Evolutionary conservation across 805 yeast genomes (phyloP), one percentile per base, ranked within the genome.

Genomic region (Candida berthetii): DNA sequence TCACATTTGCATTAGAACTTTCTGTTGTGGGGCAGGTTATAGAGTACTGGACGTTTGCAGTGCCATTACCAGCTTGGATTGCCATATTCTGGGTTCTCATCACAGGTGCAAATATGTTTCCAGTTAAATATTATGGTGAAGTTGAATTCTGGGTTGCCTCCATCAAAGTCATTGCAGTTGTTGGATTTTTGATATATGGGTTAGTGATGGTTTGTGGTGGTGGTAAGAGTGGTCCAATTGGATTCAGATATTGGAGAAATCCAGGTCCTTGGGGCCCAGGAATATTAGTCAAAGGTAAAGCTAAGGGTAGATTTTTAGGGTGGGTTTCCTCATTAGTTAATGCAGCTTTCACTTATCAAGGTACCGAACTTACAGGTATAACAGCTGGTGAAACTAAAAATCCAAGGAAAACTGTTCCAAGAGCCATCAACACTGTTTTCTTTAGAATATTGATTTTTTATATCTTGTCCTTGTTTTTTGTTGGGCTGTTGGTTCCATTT

Each of bases 271-370:
- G 84, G 79, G 85, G 86, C 37, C 78, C 76, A 37, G 87, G 86
- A 39, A 71, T 73, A 31, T 60, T 74, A 29, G 77, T 78, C 11
- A 46, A 55, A 14, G 66, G 76, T 54, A 52, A 51, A 8, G 65
- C 68, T 46, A 77, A 82, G 37, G 85, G 70, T 39, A 69, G 80
- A 56, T 80, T 82, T 54, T 62, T 81, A 39, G 87, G 87, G 39
- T 81, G 84, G 82, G 72, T 82, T 41, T 68, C 79, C 9, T 81
- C 88, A 5, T 68, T 83, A 52, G 72, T 83, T 47, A 76, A 76
- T 43, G 86, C 90, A 31, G 84, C 85, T n/a, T 84, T 84, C 68
- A 83, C 90, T 22, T 83, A 74, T 60, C 89, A 82, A 64, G 90
- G 90, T 61, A 80, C 84, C 38, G 93, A 84, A 60, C 69, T 82